These are phyloP conservation scores for Chytriomyces sp. DNA, from an alignment of 192 early-diverging fungal genomes.

Conservation along the genomic window DNA sequence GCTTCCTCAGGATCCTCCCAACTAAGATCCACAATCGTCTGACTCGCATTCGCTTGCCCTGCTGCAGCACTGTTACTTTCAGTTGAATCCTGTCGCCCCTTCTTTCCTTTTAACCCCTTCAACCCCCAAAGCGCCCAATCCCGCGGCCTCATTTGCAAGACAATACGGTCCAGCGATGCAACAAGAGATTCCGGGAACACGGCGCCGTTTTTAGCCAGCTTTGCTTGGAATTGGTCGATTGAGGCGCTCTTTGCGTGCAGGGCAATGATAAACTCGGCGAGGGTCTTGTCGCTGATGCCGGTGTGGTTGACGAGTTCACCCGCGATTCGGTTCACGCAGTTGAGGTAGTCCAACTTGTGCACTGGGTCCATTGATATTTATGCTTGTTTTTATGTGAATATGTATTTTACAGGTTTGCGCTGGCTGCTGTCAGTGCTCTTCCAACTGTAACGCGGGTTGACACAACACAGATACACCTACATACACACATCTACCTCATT, in stretches of 20 bases:
- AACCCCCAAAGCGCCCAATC: slow-evolving; percentile 27
- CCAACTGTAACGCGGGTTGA: too few species aligned
- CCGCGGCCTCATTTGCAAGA: slow-evolving; percentile 74
- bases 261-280: slow-evolving; percentile 92
- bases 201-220: slow-evolving; percentile 71
- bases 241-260: slow-evolving; percentile 76
- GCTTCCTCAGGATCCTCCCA: slow-evolving; percentile 45
- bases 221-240: slow-evolving; percentile 66
- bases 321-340: slow-evolving; percentile 86
- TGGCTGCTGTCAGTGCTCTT: too few species aligned
- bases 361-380: too few species aligned
- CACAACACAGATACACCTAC: too few species aligned
- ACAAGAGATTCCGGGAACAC: slow-evolving; percentile 87
- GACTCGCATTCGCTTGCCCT: neutral
- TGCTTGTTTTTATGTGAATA: too few species aligned
- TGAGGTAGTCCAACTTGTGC: slow-evolving; percentile 76
- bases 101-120: slow-evolving; percentile 24
- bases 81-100: slow-evolving; percentile 25
- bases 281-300: slow-evolving; percentile 83
- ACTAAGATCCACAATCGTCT: slow-evolving; percentile 12
- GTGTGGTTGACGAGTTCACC: slow-evolving; percentile 92
- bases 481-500: too few species aligned
- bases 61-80: slow-evolving; percentile 15
- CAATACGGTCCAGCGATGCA: slow-evolving; percentile 83
- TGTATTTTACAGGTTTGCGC: too few species aligned